Evolutionary conservation across 352 stramenopile genomes (phyloP), one percentile per base, ranked within the genome.

Genomic region (Phytophthora pisi): DNA sequence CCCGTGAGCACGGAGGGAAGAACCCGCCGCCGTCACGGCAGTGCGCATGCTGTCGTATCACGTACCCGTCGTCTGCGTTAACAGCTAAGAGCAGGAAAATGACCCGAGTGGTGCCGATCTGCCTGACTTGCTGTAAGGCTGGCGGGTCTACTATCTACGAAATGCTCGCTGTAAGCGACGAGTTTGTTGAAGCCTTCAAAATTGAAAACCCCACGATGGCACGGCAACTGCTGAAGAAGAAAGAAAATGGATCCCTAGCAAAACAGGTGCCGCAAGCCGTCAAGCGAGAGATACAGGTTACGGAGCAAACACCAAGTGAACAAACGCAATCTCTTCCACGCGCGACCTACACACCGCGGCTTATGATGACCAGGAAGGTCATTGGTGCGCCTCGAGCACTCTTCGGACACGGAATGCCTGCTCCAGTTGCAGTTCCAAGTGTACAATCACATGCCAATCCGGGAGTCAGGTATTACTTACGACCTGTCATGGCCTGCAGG

Each of bases 31-130:
- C 23, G 20, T 73, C 61, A 10, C 54, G 66, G 18, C 47, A 54
- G 24, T 73, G 66, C 7, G 66, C 66, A 11, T 73, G 66, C 51
- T 73, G 66, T 52, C 61, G 61, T n/a, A 52, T 70, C n/a, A 66
- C 24, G n/a, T 73, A 73, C 42, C 59, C 61, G 7, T 59, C 50
- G 4, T 43, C 23, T 8, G 60, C 47, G 2, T 28, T 73, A 3
- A 73, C 60, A 10, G 52, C 34, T 2, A 73, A 73, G 4, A 73
- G 61, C 55, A 69, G 61, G 18, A 68, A 69, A 31, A 16, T 46
- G 42, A 62, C 60, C 4, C 60, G 66, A n/a, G 55, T 36, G 11
- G 66, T 73, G 11, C 38, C 66, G n/a, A 61, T 64, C 34, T 73
- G 66, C 20, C 20, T 23, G 20, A 57, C 18, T 13, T 73, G 66